phyloP scores from a whole-genome alignment of 805 yeast genomes.

The Suhomyces tanzawaensis region DNA sequence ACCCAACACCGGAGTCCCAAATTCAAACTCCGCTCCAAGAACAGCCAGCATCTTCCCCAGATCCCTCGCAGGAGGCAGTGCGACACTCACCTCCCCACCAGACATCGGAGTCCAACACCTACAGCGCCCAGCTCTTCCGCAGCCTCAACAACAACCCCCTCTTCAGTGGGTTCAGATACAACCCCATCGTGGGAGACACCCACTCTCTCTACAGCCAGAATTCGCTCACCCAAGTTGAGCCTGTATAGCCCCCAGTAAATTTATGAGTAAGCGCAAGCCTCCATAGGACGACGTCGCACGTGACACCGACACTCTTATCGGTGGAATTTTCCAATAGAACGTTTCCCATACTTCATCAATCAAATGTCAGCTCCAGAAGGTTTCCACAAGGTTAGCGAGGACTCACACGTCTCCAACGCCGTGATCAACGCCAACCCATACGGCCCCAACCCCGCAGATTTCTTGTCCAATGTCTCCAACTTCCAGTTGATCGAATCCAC shows the following conservation, averaged over 20 bases:
- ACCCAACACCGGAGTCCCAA: background rate
- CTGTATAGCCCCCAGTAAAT: too few relatives aligned
- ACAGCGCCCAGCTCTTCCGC: slow-evolving; percentile 2
- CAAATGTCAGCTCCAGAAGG: slow-evolving; percentile 32
- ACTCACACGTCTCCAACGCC: slow-evolving; percentile 23
- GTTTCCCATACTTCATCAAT: too few relatives aligned
- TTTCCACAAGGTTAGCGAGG: slow-evolving; percentile 37
- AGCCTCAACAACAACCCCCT: slow-evolving; percentile 2
- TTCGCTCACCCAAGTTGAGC: slow-evolving; percentile 1
- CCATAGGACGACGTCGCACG: too few relatives aligned
- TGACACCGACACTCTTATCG: too few relatives aligned
- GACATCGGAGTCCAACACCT: background rate
- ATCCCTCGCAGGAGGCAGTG: background rate
- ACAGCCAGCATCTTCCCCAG: background rate
- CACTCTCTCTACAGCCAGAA: slow-evolving; percentile 2
- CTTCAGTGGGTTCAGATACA: slow-evolving; percentile 3
- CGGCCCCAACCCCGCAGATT: slow-evolving; percentile 59
- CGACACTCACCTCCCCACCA: too few relatives aligned
- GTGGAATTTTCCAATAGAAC: too few relatives aligned
- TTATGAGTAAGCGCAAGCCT: too few relatives aligned
- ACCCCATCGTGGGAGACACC: slow-evolving; percentile 3
- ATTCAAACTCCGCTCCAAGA: background rate
- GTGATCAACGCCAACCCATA: slow-evolving; percentile 43
- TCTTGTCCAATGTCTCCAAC: slow-evolving; percentile 50
- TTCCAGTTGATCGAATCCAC: slow-evolving; percentile 58